Evolutionary conservation across 2,329 filamentous ascomycete species (phyloP).

Genomic region (Monilinia polystroma): DNA sequence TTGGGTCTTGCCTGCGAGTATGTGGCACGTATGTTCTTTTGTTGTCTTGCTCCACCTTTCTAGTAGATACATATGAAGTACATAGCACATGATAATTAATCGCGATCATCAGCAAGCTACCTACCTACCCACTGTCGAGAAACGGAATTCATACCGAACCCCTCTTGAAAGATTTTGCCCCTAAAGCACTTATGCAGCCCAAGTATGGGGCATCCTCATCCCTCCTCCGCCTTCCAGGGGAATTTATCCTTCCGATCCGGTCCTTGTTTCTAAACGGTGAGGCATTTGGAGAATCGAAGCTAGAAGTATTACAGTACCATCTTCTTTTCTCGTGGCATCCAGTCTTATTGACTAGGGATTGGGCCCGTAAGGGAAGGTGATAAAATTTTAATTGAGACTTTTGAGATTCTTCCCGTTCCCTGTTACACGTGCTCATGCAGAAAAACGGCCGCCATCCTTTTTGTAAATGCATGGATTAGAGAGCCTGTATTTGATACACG

Average conservation of each 20-base stretch:
- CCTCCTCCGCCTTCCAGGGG: neutral
- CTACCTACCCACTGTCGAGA: neutral
- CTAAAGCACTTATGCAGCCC: neutral
- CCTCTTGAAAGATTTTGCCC: neutral
- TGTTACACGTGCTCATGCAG: constrained; percentile 21
- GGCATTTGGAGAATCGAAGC: constrained; percentile 2
- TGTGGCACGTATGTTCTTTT: constrained; percentile 1
- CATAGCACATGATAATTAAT: neutral
- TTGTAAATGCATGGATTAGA: neutral
- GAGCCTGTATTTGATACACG: neutral
- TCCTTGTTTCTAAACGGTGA: constrained; percentile 17
- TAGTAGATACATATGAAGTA: too few relatives aligned
- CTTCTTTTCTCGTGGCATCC: constrained; percentile 18
- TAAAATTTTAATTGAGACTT: neutral
- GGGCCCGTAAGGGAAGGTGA: neutral
- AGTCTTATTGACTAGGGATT: neutral
- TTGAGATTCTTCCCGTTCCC: constrained; percentile 12
- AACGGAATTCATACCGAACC: neutral
- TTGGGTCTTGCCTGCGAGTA: neutral
- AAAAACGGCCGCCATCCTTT: constrained; percentile 18
- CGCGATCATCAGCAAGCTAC: too few relatives aligned
- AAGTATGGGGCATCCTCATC: too few relatives aligned
- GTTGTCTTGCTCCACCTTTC: too few relatives aligned
- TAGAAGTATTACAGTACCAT: constrained; percentile 15
- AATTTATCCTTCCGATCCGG: neutral